Percentiles rank a stretch among this genome's conserved stretches.
phyloP scores from a whole-genome alignment of 176 grass and related monocot genomes.

The Phyllostachys edulis region DNA sequence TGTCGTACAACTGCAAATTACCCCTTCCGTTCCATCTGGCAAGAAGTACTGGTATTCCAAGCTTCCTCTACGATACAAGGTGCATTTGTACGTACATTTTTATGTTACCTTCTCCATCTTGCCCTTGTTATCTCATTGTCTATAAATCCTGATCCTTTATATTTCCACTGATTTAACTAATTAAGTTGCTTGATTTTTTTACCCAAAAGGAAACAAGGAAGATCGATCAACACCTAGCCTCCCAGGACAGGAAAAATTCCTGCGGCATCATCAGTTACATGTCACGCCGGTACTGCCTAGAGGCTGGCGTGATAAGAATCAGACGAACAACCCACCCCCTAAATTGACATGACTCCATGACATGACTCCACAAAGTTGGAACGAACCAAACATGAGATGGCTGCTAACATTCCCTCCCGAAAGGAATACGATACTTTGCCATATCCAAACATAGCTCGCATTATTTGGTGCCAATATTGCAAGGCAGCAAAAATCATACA shows the following conservation, averaged over 20 bases:
- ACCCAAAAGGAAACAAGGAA: too few species aligned
- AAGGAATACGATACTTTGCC: neutral
- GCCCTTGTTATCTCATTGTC: too few species aligned
- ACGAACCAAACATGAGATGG: neutral
- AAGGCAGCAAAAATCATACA: neutral
- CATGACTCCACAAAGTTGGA: slow-evolving; percentile 1
- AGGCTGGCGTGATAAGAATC: neutral
- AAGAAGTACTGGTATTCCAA: too few species aligned
- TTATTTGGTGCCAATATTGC: neutral
- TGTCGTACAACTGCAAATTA: too few species aligned
- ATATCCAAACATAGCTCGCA: neutral
- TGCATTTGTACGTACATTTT: too few species aligned
- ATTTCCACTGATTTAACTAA: too few species aligned
- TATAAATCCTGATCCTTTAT: too few species aligned
- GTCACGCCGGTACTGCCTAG: neutral
- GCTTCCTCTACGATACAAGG: too few species aligned
- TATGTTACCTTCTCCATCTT: too few species aligned
- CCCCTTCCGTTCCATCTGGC: too few species aligned
- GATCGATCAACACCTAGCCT: too few species aligned
- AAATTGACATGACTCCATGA: neutral
- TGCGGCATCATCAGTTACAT: neutral
- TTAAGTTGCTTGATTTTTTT: too few species aligned
- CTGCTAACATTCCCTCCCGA: neutral
- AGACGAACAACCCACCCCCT: neutral
- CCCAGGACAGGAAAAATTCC: neutral